Conservation (phyloP, 345 rosid species). For the Lepidium aucheri region DNA sequence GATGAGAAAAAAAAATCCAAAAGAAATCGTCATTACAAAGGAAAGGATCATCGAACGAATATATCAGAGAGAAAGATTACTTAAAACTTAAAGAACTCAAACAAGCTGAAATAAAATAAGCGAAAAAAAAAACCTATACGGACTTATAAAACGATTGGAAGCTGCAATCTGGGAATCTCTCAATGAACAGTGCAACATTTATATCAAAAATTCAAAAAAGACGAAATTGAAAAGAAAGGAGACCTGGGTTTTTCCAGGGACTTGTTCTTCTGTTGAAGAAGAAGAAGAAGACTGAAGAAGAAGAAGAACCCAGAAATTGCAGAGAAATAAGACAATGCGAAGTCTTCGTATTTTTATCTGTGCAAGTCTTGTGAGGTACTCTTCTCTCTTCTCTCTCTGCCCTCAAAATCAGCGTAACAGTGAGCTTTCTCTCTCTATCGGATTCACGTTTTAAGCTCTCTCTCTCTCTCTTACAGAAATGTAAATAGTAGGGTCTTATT, state of each 20-base stretch:
- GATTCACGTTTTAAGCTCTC: conserved; percentile 30
- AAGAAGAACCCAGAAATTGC: not conserved
- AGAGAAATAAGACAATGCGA: conserved; percentile 5
- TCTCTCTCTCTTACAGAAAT: not conserved
- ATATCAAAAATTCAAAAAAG: not conserved
- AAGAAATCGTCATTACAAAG: not conserved
- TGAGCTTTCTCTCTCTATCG: conserved; percentile 24
- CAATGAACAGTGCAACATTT: too few relatives aligned
- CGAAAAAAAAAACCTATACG: not conserved
- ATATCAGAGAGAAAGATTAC: not conserved
- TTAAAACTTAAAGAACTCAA: not conserved
- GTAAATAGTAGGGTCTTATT: conserved; percentile 11
- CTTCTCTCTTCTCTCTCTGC: conserved; percentile 28
- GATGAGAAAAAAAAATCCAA: not conserved
- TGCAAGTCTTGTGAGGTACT: conserved; percentile 32
- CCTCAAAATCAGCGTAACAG: conserved; percentile 34
- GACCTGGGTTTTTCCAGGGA: conserved; percentile 16
- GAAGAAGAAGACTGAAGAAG: not conserved
- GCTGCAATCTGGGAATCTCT: not conserved
- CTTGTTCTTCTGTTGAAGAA: conserved; percentile 6
- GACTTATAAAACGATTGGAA: not conserved
- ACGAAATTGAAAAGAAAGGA: not conserved
- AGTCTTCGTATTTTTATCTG: conserved; percentile 9
- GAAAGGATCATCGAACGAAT: conserved; percentile 6
- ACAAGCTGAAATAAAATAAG: not conserved